phyloP scores from a whole-genome alignment of 164 flowering plant species.

The Malania oleifera region DNA sequence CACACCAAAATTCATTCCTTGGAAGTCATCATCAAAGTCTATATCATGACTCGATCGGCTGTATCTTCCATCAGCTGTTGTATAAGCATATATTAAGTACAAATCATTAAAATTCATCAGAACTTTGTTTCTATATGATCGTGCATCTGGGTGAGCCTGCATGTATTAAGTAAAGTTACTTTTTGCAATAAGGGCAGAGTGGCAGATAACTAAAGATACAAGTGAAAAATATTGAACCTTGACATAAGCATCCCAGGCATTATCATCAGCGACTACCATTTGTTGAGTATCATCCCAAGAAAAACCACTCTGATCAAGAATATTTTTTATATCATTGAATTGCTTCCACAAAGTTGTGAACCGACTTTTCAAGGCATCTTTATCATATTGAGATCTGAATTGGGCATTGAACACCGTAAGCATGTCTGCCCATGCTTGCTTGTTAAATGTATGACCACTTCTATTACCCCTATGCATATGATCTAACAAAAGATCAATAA shows the following conservation, averaged over 20 bases:
- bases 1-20: slow-evolving; percentile 2
- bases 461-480: slow-evolving; percentile 7
- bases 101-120: slow-evolving; percentile 14
- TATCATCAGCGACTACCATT: slow-evolving; percentile 17
- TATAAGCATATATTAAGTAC: slow-evolving; percentile 4
- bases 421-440: slow-evolving; percentile 11
- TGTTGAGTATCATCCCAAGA: slow-evolving; percentile 13
- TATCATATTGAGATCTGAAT: slow-evolving; percentile 1
- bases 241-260: slow-evolving; percentile 17
- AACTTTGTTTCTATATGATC: slow-evolving; percentile 2
- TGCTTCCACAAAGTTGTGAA: slow-evolving; percentile 10
- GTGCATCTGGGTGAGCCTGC: slow-evolving; percentile 18
- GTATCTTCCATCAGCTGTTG: slow-evolving; percentile 4
- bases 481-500: background rate
- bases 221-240: slow-evolving; percentile 9
- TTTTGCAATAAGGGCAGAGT: background rate
- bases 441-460: background rate
- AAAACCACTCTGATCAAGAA: slow-evolving; percentile 18
- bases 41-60: background rate
- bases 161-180: background rate
- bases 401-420: slow-evolving; percentile 1
- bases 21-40: background rate
- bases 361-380: slow-evolving; percentile 5
- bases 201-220: background rate
- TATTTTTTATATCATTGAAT: slow-evolving; percentile 3